Evolutionary conservation across 2,329 filamentous ascomycete species (phyloP).

Genomic region (Didymella lethalis): DNA sequence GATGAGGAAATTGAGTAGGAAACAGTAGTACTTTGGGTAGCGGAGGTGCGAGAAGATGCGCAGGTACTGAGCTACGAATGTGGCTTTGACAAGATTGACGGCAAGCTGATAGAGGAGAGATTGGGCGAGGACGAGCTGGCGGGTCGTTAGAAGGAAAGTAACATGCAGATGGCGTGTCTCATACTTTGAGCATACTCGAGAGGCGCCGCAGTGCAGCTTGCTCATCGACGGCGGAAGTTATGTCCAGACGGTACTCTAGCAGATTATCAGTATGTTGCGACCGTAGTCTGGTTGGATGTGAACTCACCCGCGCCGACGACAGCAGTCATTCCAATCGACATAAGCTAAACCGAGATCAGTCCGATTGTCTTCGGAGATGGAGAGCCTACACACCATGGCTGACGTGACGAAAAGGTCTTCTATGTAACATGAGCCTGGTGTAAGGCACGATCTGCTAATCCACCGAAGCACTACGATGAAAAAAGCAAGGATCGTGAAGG

Average conservation of each 20-base stretch:
- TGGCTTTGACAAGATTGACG: conserved; percentile 44
- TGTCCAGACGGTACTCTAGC: conserved; percentile 20
- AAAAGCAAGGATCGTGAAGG: conserved; percentile 37
- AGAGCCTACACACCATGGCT: conserved; percentile 34
- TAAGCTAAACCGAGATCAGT: conserved; percentile 25
- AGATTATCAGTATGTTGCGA: not conserved
- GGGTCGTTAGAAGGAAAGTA: not conserved
- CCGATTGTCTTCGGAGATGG: not conserved
- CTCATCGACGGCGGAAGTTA: not conserved
- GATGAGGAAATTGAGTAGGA: conserved; percentile 28
- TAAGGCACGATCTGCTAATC: conserved; percentile 36
- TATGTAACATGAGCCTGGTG: conserved; percentile 15
- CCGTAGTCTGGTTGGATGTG: not conserved
- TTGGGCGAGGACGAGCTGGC: conserved; percentile 42
- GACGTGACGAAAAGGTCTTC: conserved; percentile 43
- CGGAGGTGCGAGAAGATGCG: conserved; percentile 33
- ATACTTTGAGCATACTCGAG: conserved; percentile 32
- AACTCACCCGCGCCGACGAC: conserved; percentile 35
- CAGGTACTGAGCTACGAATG: conserved; percentile 45
- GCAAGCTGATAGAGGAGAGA: conserved; percentile 44
- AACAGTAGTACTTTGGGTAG: conserved; percentile 24
- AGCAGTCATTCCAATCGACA: conserved; percentile 40
- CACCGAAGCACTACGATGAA: conserved; percentile 36
- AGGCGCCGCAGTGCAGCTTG: conserved; percentile 8
- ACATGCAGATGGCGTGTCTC: not conserved